Base-by-base conservation (phyloP, 2,329 filamentous ascomycete species). In the Didymella pomorum region DNA sequence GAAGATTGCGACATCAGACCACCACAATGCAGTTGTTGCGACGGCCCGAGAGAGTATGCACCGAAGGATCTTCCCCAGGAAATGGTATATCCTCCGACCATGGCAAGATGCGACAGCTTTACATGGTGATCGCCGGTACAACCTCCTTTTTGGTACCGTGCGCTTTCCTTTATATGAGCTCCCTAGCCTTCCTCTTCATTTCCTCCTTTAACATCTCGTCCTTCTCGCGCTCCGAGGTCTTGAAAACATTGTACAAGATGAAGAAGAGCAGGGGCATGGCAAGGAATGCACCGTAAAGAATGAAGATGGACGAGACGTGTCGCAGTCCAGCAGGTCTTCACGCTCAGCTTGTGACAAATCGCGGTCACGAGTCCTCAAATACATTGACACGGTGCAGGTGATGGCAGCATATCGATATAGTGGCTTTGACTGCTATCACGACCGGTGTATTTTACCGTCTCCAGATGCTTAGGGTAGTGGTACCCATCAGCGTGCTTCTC, bases 31-130 rank as follows among this genome's bases (percentile, higher is more conserved):
- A 37, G 55, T 58, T 6, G 18, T n/a, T n/a, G 21, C 14, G 29
- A 37, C 55, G 55, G 49, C 43, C 54, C 55, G 43, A 58, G 52
- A 52, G 35, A 20, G 3, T 6, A 23, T 28, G 10, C 16, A 28
- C n/a, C 12, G n/a, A 43, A 37, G 5, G 26, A 51, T 57, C 28
- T 23, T 42, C 47, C n/a, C 21, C 33, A 28, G 26, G 28, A 26
- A 45, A 29, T 6, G 11, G 26, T 9, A 2, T 12, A n/a, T 51
- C 14, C 21, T 44, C 37, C 16, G n/a, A 28, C 8, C 2, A 28
- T 44, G 4, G n/a, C 21, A 37, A 28, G 21, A 18, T 16, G 28
- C 8, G 18, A 21, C 26, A 28, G 31, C 14, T 20, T 21, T 49
- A 50, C n/a, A 35, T 23, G 12, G 23, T 16, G 9, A 46, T 4